These are phyloP conservation scores for Stromatinia cepivora DNA, from an alignment of 2,329 filamentous ascomycete species.

Conservation along the genomic window DNA sequence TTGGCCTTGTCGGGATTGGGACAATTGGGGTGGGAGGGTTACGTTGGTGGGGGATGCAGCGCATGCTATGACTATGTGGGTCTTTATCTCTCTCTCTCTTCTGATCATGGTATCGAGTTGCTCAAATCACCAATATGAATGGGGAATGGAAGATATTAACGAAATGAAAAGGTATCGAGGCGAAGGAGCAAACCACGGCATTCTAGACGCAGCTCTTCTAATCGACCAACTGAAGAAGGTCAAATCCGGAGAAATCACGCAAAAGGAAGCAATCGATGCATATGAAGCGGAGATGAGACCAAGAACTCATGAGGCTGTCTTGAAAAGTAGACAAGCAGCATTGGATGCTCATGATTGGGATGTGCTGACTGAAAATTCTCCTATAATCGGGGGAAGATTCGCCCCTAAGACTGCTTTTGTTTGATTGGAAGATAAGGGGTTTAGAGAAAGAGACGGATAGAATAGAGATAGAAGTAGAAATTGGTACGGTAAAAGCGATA, in stretches of 20 bases:
- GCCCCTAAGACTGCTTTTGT: constrained; percentile 13
- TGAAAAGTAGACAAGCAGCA: constrained; percentile 54
- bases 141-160: not conserved
- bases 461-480: not conserved
- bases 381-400: constrained; percentile 42
- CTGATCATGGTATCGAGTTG: not conserved
- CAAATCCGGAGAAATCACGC: constrained; percentile 23
- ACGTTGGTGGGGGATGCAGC: constrained; percentile 41
- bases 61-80: constrained; percentile 41
- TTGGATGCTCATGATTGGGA: constrained; percentile 55
- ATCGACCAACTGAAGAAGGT: constrained; percentile 38
- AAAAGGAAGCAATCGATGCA: constrained; percentile 45
- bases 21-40: constrained; percentile 38
- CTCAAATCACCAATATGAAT: too few relatives aligned
- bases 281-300: constrained; percentile 50
- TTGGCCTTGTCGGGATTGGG: constrained; percentile 41
- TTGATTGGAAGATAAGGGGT: not conserved
- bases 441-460: not conserved
- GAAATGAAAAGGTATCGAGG: constrained; percentile 45
- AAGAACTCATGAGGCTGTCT: constrained; percentile 49
- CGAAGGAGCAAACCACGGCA: constrained; percentile 58
- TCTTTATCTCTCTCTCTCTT: not conserved
- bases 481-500: not conserved
- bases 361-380: constrained; percentile 45
- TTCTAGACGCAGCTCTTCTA: constrained; percentile 53